Percentiles rank a stretch among this genome's conserved stretches.
Conservation (phyloP, 2,329 filamentous ascomycete species). For the Leptographium radiaticola region DNA sequence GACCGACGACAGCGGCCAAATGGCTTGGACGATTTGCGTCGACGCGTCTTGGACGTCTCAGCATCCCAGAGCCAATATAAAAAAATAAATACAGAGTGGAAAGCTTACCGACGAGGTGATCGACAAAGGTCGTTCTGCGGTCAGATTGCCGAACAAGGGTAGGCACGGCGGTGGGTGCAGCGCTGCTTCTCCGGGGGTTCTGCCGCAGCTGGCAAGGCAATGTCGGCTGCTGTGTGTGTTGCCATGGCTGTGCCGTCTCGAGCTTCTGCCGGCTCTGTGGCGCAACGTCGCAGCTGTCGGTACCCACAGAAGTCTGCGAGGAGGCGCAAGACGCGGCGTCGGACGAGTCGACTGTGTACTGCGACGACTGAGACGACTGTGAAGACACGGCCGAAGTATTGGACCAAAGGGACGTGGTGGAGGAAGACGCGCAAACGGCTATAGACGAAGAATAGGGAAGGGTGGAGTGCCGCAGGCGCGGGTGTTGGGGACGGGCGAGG, state of each 20-base stretch:
- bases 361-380: slow-evolving; percentile 6
- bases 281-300: slow-evolving; percentile 1
- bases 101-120: slow-evolving; percentile 88
- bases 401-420: slow-evolving; percentile 67
- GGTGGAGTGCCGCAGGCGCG: slow-evolving; percentile 28
- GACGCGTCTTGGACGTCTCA: slow-evolving; percentile 61
- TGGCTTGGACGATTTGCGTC: slow-evolving; percentile 90
- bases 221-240: slow-evolving; percentile 1
- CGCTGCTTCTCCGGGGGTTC: slow-evolving; percentile 45
- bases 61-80: background rate
- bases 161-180: slow-evolving; percentile 51
- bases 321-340: slow-evolving; percentile 15
- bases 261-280: slow-evolving; percentile 6
- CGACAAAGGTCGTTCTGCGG: slow-evolving; percentile 89
- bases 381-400: slow-evolving; percentile 31
- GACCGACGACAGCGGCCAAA: slow-evolving; percentile 85
- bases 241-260: slow-evolving; percentile 5
- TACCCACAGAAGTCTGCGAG: slow-evolving; percentile 9
- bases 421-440: slow-evolving; percentile 64
- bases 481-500: slow-evolving; percentile 26
- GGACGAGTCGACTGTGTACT: slow-evolving; percentile 2
- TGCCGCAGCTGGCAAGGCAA: slow-evolving; percentile 43
- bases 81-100: background rate
- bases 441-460: slow-evolving; percentile 54
- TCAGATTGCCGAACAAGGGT: slow-evolving; percentile 75